Percentiles rank a stretch among this genome's conserved stretches.
phyloP scores from a whole-genome alignment of 805 yeast species.

The Wickerhamiella dianesei region DNA sequence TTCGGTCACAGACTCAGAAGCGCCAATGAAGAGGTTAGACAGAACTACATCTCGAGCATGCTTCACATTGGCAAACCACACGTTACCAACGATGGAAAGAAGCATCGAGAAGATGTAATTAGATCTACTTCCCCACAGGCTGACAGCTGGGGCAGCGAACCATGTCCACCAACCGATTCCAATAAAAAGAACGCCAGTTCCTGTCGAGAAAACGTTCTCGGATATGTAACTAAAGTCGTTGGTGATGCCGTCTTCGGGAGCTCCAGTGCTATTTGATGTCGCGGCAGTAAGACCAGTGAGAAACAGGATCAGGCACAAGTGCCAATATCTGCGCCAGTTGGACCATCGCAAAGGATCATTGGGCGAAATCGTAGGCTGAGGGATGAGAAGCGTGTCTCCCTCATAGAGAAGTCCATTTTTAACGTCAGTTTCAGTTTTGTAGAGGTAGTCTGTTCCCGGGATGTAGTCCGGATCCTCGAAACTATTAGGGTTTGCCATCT shows the following conservation, averaged over 20 bases:
- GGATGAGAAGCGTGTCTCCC: slow-evolving; percentile 39
- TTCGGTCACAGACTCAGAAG: slow-evolving; percentile 70
- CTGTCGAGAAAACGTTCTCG: slow-evolving; percentile 59
- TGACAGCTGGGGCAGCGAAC: slow-evolving; percentile 26
- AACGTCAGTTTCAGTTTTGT: neutral
- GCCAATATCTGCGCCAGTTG: slow-evolving; percentile 33
- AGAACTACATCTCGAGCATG: slow-evolving; percentile 48
- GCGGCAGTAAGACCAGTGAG: slow-evolving; percentile 37
- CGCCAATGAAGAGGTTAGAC: slow-evolving; percentile 73
- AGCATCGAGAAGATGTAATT: slow-evolving; percentile 43
- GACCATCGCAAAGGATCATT: slow-evolving; percentile 62
- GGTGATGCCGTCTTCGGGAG: slow-evolving; percentile 54
- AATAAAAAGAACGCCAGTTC: slow-evolving; percentile 64
- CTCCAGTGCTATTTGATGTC: slow-evolving; percentile 58
- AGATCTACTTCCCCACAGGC: slow-evolving; percentile 52
- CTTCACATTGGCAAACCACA: slow-evolving; percentile 54
- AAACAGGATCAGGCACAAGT: slow-evolving; percentile 27
- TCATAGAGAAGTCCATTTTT: slow-evolving; percentile 15
- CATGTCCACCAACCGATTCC: slow-evolving; percentile 56
- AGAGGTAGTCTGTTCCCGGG: neutral
- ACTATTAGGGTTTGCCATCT: no score
- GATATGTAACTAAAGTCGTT: slow-evolving; percentile 44
- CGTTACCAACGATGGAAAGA: slow-evolving; percentile 48
- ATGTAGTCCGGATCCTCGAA: neutral
- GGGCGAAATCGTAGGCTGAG: slow-evolving; percentile 55